Conservation (phyloP, 1,139 yeast genomes). For the Debaryomyces udenii region DNA sequence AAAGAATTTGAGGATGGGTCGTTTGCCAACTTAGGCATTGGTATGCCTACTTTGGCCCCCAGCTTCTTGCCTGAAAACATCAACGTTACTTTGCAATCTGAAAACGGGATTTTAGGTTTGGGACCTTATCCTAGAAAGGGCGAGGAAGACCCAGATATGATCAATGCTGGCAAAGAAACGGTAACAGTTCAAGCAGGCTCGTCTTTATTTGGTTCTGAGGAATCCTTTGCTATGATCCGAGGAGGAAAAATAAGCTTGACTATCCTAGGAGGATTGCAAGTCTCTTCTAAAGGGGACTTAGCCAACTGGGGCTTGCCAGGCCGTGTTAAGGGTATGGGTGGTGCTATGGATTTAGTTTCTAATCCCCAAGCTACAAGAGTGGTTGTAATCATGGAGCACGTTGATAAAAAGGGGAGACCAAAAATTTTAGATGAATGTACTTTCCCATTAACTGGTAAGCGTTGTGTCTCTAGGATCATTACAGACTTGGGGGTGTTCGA, state of each 20-base stretch:
- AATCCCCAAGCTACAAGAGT: constrained; percentile 49
- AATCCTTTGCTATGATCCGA: constrained; percentile 53
- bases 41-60: constrained; percentile 54
- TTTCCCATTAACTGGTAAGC: constrained; percentile 51
- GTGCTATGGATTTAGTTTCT: constrained; percentile 59
- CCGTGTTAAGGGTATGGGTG: constrained; percentile 56
- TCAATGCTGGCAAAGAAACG: constrained; percentile 57
- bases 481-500: constrained; percentile 56
- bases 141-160: constrained; percentile 49
- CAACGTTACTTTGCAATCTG: constrained; percentile 47
- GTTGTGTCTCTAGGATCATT: constrained; percentile 48
- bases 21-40: constrained; percentile 52
- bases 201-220: constrained; percentile 52
- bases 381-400: constrained; percentile 53
- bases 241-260: constrained; percentile 50
- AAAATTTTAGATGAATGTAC: constrained; percentile 46
- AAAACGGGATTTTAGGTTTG: constrained; percentile 53
- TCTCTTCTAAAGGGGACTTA: constrained; percentile 48
- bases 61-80: constrained; percentile 40
- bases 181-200: constrained; percentile 50
- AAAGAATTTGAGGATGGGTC: constrained; percentile 46
- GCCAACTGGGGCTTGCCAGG: constrained; percentile 60
- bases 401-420: constrained; percentile 48
- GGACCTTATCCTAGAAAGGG: constrained; percentile 51
- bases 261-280: constrained; percentile 54